These are phyloP conservation scores for Saccharomycopsis sp. DNA, from an alignment of 805 yeast species.

Conservation along the genomic window DNA sequence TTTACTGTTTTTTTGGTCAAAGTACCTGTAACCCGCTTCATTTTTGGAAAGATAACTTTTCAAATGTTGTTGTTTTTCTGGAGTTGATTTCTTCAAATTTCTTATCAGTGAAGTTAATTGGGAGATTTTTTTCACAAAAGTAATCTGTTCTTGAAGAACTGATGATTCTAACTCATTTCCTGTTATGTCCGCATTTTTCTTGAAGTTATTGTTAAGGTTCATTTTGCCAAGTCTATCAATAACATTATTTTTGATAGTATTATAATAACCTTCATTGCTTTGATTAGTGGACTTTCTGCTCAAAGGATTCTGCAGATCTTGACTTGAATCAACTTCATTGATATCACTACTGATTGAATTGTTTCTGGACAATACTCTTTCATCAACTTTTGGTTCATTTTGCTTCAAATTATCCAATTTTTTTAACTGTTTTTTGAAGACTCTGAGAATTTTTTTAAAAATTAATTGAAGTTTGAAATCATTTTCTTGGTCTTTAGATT, in stretches of 20 bases:
- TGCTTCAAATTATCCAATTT: conserved; percentile 1
- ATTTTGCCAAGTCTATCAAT: background rate
- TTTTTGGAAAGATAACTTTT: conserved; percentile 34
- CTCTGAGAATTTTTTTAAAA: conserved; percentile 36
- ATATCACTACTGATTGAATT: conserved; percentile 12
- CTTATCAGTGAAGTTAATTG: conserved; percentile 56
- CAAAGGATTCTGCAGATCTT: background rate
- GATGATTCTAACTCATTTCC: conserved; percentile 21
- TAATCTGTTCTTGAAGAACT: conserved; percentile 39
- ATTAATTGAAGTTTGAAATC: conserved; percentile 21
- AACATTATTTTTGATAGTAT: conserved; percentile 2
- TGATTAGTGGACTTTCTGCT: background rate
- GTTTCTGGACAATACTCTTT: conserved; percentile 7
- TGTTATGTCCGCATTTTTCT: conserved; percentile 2
- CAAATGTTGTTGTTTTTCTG: conserved; percentile 63
- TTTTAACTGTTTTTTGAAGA: conserved; percentile 28
- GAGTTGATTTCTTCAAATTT: conserved; percentile 56
- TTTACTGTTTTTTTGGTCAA: conserved; percentile 31
- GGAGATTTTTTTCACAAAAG: conserved; percentile 56
- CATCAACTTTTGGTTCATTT: conserved; percentile 2
- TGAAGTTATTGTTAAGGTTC: background rate
- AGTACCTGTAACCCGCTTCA: conserved; percentile 25
- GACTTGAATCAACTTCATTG: conserved; percentile 1
- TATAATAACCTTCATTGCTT: background rate
- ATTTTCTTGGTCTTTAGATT: conserved; percentile 56